A percentile compares a stretch with the other conserved stretches of the same genome.
Evolutionary conservation across 257 asterid species (phyloP).

Genomic region (Oldenlandia corymbosa): DNA sequence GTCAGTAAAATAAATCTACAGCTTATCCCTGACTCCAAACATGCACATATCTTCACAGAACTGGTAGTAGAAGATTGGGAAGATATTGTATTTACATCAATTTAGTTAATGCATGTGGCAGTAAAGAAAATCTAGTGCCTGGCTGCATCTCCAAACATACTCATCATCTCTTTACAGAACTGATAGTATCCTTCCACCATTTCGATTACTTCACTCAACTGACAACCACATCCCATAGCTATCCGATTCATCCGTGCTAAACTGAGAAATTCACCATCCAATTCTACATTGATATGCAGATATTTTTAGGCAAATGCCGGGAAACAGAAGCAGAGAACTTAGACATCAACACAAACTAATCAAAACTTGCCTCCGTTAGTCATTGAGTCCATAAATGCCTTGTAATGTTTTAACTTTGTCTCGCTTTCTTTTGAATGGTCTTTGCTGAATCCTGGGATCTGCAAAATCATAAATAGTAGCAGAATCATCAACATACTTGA

Average conservation of each 20-base stretch:
- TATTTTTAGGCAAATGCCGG: too few relatives aligned
- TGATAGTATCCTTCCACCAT: constrained; percentile 93
- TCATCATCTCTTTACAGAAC: constrained; percentile 91
- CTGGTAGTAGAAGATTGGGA: too few relatives aligned
- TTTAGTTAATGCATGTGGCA: too few relatives aligned
- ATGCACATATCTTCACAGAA: too few relatives aligned
- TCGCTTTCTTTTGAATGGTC: constrained; percentile 92
- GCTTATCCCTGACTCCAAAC: too few relatives aligned
- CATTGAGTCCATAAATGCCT: constrained; percentile 99
- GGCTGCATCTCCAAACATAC: constrained; percentile 86
- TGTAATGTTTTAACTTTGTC: constrained; percentile 77
- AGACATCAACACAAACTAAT: too few relatives aligned
- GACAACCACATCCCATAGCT: constrained; percentile 88
- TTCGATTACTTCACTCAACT: constrained; percentile 75
- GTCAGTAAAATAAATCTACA: too few relatives aligned
- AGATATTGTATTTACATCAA: too few relatives aligned
- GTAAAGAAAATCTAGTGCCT: constrained; percentile 22
- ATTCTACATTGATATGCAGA: constrained; percentile 39
- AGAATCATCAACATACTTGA: too few relatives aligned
- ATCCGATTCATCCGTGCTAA: constrained; percentile 77
- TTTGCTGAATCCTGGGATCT: constrained; percentile 94
- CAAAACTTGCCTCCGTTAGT: constrained; percentile 82
- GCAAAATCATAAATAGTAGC: too few relatives aligned
- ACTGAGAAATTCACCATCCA: constrained; percentile 79
- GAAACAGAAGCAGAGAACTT: background rate